Conservation (phyloP, 108 stramenopile species). For the Cyclostephanos tholiformis region DNA sequence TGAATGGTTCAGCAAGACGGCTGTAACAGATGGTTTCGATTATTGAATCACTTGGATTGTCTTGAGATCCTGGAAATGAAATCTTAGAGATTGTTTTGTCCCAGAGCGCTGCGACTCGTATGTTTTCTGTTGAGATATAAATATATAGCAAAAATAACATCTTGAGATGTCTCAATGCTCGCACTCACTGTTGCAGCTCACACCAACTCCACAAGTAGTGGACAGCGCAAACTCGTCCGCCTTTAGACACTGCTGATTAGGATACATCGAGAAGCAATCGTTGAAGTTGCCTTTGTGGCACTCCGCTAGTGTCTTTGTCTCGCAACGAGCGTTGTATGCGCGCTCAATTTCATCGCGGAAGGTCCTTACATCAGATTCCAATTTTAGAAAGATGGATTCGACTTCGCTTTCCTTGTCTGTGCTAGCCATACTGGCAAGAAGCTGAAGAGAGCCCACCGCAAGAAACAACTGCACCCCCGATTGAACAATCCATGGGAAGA, state of each 20-base stretch:
- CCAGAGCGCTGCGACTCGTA: conserved; percentile 2
- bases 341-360: conserved; percentile 34
- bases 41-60: conserved; percentile 19
- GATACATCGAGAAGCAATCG: conserved; percentile 22
- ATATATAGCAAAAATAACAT: not conserved
- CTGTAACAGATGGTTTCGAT: conserved; percentile 34
- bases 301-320: conserved; percentile 9
- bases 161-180: not conserved
- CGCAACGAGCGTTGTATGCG: conserved; percentile 21
- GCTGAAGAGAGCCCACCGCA: not conserved
- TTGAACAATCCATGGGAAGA: not conserved
- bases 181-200: conserved; percentile 22
- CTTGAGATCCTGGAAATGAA: conserved; percentile 13
- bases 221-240: conserved; percentile 6
- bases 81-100: conserved; percentile 18
- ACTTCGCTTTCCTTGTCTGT: conserved; percentile 12
- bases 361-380: conserved; percentile 21
- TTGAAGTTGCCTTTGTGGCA: conserved; percentile 27
- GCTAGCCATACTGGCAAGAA: conserved; percentile 1
- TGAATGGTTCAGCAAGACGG: conserved; percentile 29
- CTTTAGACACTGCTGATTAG: conserved; percentile 15
- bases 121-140: not conserved
- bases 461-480: not conserved
- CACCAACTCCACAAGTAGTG: conserved; percentile 14
- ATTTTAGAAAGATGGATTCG: conserved; percentile 14